Base-by-base conservation (phyloP, 2,329 filamentous ascomycete species). In the Pseudocercospora fijiensis region DNA sequence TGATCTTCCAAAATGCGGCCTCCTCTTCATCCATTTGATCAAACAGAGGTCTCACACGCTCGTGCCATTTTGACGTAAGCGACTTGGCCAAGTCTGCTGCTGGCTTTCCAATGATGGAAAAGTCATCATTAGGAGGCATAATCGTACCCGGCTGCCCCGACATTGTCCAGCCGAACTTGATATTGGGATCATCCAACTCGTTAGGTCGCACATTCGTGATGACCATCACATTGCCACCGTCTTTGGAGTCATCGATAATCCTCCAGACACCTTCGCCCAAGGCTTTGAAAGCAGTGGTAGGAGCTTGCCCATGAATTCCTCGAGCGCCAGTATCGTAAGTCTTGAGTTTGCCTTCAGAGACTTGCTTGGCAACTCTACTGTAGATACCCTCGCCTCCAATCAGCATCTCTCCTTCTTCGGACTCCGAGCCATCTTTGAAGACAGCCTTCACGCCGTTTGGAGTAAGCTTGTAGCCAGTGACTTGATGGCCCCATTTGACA, bases 1-100 rank as follows among this genome's bases (percentile, higher is more conserved):
- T 88, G 55, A 89, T 88, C 69, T 87, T 88, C 85, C 85, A 88
- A 67, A 89, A 88, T 0, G 86, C 86, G 0, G 86, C 83, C 66
- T 88, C 84, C 0, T 74, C 66, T 61, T 82, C 83, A 4, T 77
- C 72, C 83, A 88, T 87, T 37, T 86, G 69, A 5, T 87, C 84
- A 63, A 89, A 83, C 0, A 89, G 74, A 1, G 85, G 80, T 71
- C 78, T 82, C 52, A 88, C 75, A 2, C 81, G 78, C 11, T 82
- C 78, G 70, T 87, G 79, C 86, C 86, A 89, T 33, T 83, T 72
- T 16, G 76, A 71, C 0, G 84, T 83, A 0, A 88, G 73, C 0
- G 74, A 70, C 72, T 83, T 84, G n/a, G 86, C 85, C 1, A 88
- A 80, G 4, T 83, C 78, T 0, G 86, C 86, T 0, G 86, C 86